These are phyloP conservation scores for Penicillium simplicissimum DNA, from an alignment of 495 filamentous ascomycete genomes.

Conservation along the genomic window DNA sequence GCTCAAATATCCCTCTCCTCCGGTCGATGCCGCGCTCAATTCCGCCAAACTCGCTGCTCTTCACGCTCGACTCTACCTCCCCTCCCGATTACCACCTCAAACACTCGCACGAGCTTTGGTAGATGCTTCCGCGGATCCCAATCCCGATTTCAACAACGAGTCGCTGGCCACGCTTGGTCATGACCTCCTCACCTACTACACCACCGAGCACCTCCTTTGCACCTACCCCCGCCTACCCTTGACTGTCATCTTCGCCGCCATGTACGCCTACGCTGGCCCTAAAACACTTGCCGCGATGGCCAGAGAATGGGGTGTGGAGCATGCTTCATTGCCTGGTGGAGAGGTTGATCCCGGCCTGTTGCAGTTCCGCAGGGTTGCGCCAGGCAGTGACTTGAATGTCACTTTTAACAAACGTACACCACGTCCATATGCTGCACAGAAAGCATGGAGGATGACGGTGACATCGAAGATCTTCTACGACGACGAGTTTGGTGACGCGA, in stretches of 20 bases:
- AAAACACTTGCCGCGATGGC: constrained; percentile 68
- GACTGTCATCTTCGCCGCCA: constrained; percentile 75
- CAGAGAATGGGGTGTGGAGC: constrained; percentile 86
- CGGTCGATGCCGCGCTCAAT: constrained; percentile 60
- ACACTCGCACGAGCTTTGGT: constrained; percentile 84
- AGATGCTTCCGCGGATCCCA: constrained; percentile 75
- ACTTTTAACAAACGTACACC: constrained; percentile 22
- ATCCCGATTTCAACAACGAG: constrained; percentile 76
- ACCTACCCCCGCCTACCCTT: constrained; percentile 88
- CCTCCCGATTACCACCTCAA: constrained; percentile 77
- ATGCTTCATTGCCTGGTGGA: constrained; percentile 75
- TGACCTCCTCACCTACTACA: constrained; percentile 81
- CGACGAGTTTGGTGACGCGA: constrained; percentile 73
- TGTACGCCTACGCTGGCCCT: constrained; percentile 77
- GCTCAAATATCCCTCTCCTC: constrained; percentile 62
- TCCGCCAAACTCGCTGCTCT: constrained; percentile 94
- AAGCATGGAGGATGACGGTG: constrained; percentile 68
- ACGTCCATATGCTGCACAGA: constrained; percentile 45
- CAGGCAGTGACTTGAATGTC: constrained; percentile 51
- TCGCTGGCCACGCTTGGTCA: constrained; percentile 79
- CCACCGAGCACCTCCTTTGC: constrained; percentile 81
- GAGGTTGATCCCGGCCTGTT: constrained; percentile 94
- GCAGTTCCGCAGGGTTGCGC: constrained; percentile 67
- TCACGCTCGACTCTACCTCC: constrained; percentile 85
- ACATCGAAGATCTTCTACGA: constrained; percentile 72